These are phyloP conservation scores for Dryas integrifolia DNA, from an alignment of 331 rosid species.

Conservation along the genomic window DNA sequence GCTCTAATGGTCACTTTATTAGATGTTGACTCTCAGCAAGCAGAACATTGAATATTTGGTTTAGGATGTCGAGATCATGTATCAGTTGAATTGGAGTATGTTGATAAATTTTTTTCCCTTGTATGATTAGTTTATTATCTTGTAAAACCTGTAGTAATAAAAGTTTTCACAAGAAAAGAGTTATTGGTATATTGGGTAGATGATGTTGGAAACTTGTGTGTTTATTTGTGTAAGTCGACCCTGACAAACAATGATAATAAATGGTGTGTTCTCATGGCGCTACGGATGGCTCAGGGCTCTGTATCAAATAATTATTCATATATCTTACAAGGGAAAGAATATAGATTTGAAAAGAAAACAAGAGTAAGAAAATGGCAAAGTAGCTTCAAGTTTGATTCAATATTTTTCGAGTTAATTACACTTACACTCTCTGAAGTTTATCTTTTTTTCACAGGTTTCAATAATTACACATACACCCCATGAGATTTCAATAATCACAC, in stretches of 20 bases:
- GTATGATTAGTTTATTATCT: slow-evolving; percentile 20
- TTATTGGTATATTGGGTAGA: neutral
- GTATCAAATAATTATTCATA: too few species aligned
- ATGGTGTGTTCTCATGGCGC: too few species aligned
- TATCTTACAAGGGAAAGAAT: too few species aligned
- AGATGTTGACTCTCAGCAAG: slow-evolving; percentile 17
- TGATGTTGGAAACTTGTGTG: neutral
- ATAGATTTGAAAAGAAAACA: too few species aligned
- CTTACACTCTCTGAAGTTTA: too few species aligned
- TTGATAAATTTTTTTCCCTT: slow-evolving; percentile 8
- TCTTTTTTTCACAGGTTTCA: too few species aligned
- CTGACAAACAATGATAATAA: too few species aligned
- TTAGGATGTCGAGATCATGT: slow-evolving; percentile 21
- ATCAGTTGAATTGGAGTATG: slow-evolving; percentile 15
- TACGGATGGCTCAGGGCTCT: too few species aligned
- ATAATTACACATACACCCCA: too few species aligned
- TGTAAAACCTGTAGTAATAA: slow-evolving; percentile 21
- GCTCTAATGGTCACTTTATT: slow-evolving; percentile 3
- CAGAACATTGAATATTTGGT: slow-evolving; percentile 15
- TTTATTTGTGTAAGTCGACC: too few species aligned
- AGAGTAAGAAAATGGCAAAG: neutral
- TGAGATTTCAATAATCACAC: too few species aligned
- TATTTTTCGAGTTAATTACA: too few species aligned
- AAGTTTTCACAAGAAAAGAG: neutral
- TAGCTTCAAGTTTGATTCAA: neutral